These are phyloP conservation scores for Neurospora sublineolata DNA, from an alignment of 495 filamentous ascomycete species.

Conservation along the genomic window DNA sequence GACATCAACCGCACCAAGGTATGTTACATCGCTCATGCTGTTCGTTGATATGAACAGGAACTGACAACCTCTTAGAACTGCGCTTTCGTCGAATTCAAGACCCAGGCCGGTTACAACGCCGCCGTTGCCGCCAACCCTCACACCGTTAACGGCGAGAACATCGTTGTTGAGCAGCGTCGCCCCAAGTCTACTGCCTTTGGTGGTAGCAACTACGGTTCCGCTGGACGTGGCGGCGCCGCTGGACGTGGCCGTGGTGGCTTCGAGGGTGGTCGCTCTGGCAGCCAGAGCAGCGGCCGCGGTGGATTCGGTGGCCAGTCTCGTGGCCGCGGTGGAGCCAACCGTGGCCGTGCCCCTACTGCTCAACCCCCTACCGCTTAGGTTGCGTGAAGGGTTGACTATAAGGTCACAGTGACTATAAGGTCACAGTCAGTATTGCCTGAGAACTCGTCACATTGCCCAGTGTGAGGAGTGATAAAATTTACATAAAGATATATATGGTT, in stretches of 20 bases:
- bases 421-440: neutral
- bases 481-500: neutral
- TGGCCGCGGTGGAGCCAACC: slow-evolving; percentile 46
- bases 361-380: slow-evolving; percentile 23
- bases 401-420: neutral
- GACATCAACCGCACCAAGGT: slow-evolving; percentile 89
- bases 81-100: slow-evolving; percentile 88
- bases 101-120: slow-evolving; percentile 62
- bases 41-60: neutral
- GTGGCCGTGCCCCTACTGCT: slow-evolving; percentile 30
- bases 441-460: neutral
- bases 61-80: slow-evolving; percentile 58
- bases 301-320: slow-evolving; percentile 47
- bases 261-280: slow-evolving; percentile 43
- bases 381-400: neutral
- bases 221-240: slow-evolving; percentile 41
- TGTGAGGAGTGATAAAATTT: neutral
- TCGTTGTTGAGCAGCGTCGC: slow-evolving; percentile 82
- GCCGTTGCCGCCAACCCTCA: slow-evolving; percentile 81
- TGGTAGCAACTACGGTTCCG: slow-evolving; percentile 49
- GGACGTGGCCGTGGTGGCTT: slow-evolving; percentile 58
- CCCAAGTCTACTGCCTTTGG: slow-evolving; percentile 56
- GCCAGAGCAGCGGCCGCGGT: slow-evolving; percentile 55
- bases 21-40: slow-evolving; percentile 17
- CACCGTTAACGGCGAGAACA: slow-evolving; percentile 64